phyloP scores from a whole-genome alignment of 2,329 filamentous ascomycete genomes.

The Raffaelea deltoideospora region DNA sequence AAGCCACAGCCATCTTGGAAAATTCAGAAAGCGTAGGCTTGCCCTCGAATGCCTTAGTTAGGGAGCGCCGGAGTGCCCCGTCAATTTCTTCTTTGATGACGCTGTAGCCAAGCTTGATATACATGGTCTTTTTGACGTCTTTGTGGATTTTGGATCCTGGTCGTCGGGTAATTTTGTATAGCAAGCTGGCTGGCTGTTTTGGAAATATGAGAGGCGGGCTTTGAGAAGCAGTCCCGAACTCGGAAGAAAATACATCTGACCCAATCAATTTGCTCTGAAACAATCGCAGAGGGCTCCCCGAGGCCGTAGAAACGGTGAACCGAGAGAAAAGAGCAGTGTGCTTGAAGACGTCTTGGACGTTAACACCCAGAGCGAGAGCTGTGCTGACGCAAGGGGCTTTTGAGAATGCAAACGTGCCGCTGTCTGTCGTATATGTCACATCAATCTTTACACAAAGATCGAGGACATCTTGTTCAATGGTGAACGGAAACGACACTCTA shows the following conservation, averaged over 20 bases:
- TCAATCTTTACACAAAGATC: slow-evolving; percentile 65
- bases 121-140: slow-evolving; percentile 33
- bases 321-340: slow-evolving; percentile 66
- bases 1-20: slow-evolving; percentile 11
- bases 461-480: slow-evolving; percentile 59
- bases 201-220: slow-evolving; percentile 54
- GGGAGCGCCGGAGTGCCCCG: slow-evolving; percentile 26
- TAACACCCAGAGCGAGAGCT: slow-evolving; percentile 74
- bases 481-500: slow-evolving; percentile 62
- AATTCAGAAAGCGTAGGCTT: slow-evolving; percentile 13
- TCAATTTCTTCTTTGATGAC: slow-evolving; percentile 63
- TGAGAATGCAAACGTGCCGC: slow-evolving; percentile 49
- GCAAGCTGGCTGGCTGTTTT: slow-evolving; percentile 63
- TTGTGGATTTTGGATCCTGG: slow-evolving; percentile 14
- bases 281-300: slow-evolving; percentile 57
- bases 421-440: slow-evolving; percentile 52
- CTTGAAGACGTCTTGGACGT: slow-evolving; percentile 94
- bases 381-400: slow-evolving; percentile 51
- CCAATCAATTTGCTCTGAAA: slow-evolving; percentile 54
- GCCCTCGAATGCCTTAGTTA: slow-evolving; percentile 22
- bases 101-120: slow-evolving; percentile 60
- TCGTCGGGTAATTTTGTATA: slow-evolving; percentile 62
- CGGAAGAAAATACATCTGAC: slow-evolving; percentile 53
- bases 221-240: slow-evolving; percentile 38
- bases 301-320: slow-evolving; percentile 80